Base-by-base conservation (phyloP, 2,329 filamentous ascomycete species). In the Nannizziopsis barbatae region DNA sequence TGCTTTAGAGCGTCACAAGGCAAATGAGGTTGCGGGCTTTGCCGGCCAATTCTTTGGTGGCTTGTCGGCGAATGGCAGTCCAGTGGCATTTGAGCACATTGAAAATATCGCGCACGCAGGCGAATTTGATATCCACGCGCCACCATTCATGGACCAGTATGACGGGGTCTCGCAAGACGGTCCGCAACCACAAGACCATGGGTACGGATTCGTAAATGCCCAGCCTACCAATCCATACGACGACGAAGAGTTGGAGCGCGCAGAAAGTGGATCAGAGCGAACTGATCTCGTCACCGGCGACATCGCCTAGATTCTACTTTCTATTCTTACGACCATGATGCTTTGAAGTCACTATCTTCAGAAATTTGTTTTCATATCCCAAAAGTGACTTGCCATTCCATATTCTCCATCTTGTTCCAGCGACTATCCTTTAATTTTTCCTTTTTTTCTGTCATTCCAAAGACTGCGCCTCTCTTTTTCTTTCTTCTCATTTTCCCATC, bases 1-100 rank as follows among this genome's bases (percentile, higher is more conserved):
- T 2, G 66, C 67, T 9, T 51, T 69, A 8, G 65, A 68, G 49
- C 56, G 58, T 12, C 68, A 69, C 43, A 54, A 69, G n/a, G 66
- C 66, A 15, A 67, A 69, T 44, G 65, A 68, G 53, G 58, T 67
- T 37, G 66, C 65, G 5, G 65, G 65, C 42, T 66, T 59, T 55
- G 66, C 65, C 0, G 65, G 66, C 3, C 62, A 69, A 47, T 69
- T 69, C 56, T 65, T 69, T 47, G 57, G 57, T 47, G 49, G 49
- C 12, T 42, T 67, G 18, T 45, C 39, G 6, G 33, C 32, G 2
- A 42, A 20, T 8, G 42, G 41, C 46, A 43, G 41, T 12, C 39
- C 51, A 31, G 27, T 15, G 1, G 38, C 36, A 17, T 31, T 49
- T 4, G 35, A 42, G 14, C 38, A 35, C 30, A 45, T 39, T 41